Percentiles rank a stretch among this genome's conserved stretches.
Conservation (phyloP, 2,329 filamentous ascomycete species). For the Hypoxylon sp. region DNA sequence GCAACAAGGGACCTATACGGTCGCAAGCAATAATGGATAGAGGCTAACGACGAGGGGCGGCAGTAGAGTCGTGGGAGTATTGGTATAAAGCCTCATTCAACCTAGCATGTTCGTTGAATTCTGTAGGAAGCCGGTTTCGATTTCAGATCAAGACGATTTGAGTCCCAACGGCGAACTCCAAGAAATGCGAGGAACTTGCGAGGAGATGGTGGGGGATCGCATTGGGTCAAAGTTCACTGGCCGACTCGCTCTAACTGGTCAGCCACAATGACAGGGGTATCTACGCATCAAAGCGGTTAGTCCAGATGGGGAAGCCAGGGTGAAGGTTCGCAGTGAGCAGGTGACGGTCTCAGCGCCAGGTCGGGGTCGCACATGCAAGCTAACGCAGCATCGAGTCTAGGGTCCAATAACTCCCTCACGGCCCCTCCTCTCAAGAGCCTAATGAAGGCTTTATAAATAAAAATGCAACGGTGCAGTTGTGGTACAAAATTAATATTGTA, state of each 20-base stretch:
- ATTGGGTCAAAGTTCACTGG: slow-evolving; percentile 18
- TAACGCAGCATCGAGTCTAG: slow-evolving; percentile 33
- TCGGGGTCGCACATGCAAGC: slow-evolving; percentile 39
- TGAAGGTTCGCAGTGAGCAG: slow-evolving; percentile 35
- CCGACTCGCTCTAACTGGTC: slow-evolving; percentile 18
- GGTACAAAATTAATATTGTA: slow-evolving; percentile 16
- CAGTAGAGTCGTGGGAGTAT: slow-evolving; percentile 23
- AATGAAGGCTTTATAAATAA: slow-evolving; percentile 28
- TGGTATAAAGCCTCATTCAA: slow-evolving; percentile 30
- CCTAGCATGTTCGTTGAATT: slow-evolving; percentile 11
- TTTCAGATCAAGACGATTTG: slow-evolving; percentile 38
- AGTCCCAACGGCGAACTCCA: slow-evolving; percentile 35
- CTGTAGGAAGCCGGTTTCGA: slow-evolving; percentile 17
- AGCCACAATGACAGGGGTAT: slow-evolving; percentile 32
- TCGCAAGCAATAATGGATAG: slow-evolving; percentile 27
- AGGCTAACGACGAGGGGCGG: slow-evolving; percentile 30
- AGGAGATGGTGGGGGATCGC: slow-evolving; percentile 42
- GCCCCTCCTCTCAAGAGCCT: slow-evolving; percentile 21
- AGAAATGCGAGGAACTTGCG: slow-evolving; percentile 31
- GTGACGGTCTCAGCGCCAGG: slow-evolving; percentile 40
- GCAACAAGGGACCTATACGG: slow-evolving; percentile 22
- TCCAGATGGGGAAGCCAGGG: slow-evolving; percentile 14
- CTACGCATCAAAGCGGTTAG: slow-evolving; percentile 35
- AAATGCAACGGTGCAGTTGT: slow-evolving; percentile 11
- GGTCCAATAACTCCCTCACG: slow-evolving; percentile 30